Evolutionary conservation across 768 basidiomycete genomes (phyloP), one percentile per base, ranked within the genome.

Genomic region (Termitomyces sp.): DNA sequence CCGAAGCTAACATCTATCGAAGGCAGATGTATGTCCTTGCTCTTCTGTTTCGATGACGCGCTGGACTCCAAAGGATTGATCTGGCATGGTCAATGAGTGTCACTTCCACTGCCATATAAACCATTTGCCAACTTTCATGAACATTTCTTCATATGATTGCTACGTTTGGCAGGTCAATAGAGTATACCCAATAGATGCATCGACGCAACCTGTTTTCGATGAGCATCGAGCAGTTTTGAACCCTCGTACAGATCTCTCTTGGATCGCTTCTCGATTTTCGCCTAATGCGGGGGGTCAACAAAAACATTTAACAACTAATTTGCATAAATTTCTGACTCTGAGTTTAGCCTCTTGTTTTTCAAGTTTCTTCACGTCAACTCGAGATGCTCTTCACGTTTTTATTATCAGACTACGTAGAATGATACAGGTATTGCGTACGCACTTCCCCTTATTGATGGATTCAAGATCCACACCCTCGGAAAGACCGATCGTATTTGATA

Each of bases 111-210:
- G 38, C 32, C n/a, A 43, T 51, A 60, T 53, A 42, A 61, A 25
- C 8, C 17, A 32, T 32, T 36, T 58, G 49, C 53, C 38, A 59
- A 88, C 94, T 83, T 97, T 94, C 92, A 99, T 92, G 77, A 95
- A 99, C 86, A 99, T 89, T 71, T 99, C 97, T 71, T 98, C 96
- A 76, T 98, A 98, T 20, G 89, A 86, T 91, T 98, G 94, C 88
- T 98, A 67, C 42, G 65, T 48, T 36, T 5, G 54, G 20, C 50
- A 20, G 5, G 31, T 60, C 56, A 68, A 37, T 63, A 62, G 17
- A 56, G 25, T 20, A 50, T 43, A 17, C 20, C 48, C 37, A 58
- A 42, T 38, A n/a, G 25, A 32, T 38, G 31, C 34, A 45, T 12
- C 4, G 20, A 45, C 66, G 78, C 58, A 64, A 88, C 91, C 81